These are phyloP conservation scores for Neolentinus lepideus DNA, from an alignment of 1,284 basidiomycete genomes.

Conservation along the genomic window DNA sequence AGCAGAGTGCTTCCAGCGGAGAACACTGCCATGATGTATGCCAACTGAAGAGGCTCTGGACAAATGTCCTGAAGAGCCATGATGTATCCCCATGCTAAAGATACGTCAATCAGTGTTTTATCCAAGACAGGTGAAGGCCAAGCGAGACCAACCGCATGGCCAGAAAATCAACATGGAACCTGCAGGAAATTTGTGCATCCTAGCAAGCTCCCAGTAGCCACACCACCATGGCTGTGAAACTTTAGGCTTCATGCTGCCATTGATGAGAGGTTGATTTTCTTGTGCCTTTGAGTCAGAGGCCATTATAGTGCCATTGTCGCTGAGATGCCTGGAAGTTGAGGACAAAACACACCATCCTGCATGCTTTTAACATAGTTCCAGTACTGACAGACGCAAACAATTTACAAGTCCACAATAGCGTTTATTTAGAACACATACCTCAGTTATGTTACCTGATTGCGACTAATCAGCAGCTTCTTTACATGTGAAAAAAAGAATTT, in stretches of 20 bases:
- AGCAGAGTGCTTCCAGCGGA: slow-evolving; percentile 12
- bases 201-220: slow-evolving; percentile 43
- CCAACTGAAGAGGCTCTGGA: slow-evolving; percentile 9
- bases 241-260: background rate
- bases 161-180: slow-evolving; percentile 49
- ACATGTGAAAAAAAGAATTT: no score
- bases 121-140: background rate
- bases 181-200: slow-evolving; percentile 47
- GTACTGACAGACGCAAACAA: no score
- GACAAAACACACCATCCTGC: no score
- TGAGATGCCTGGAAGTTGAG: no score
- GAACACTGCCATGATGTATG: slow-evolving; percentile 11
- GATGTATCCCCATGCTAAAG: slow-evolving; percentile 38
- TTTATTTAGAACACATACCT: no score
- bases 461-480: no score
- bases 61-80: slow-evolving; percentile 22
- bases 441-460: no score
- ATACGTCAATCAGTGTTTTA: background rate
- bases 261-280: background rate
- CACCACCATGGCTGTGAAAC: background rate
- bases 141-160: slow-evolving; percentile 35
- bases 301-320: no score
- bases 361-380: no score
- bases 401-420: no score
- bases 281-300: background rate